Evolutionary conservation across 2,329 filamentous ascomycete genomes (phyloP), one percentile per base, ranked within the genome.

Genomic region (Tolypocladium nubicola): DNA sequence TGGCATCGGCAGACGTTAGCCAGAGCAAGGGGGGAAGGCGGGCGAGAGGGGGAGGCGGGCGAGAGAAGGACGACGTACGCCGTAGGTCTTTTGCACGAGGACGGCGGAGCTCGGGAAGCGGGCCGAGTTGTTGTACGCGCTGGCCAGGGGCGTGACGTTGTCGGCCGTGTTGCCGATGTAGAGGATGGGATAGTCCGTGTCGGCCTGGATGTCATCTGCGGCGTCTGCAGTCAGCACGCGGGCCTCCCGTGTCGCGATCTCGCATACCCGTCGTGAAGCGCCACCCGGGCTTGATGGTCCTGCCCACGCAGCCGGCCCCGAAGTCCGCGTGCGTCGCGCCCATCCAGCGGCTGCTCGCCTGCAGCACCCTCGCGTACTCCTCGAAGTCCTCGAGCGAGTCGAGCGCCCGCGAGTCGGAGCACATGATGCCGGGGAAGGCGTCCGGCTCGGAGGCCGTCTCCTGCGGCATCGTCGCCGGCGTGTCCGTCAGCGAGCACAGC

Each of bases 11-110:
- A 43, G 7, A 8, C 30, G 16, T 33, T 9, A 35, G 40, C 45
- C 8, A 30, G 30, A 16, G 35, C 4, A 39, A 14, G 30, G 19
- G 2, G 33, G 6, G 4, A 5, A 11, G 23, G 19, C n/a, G n/a
- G n/a, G n/a, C n/a, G n/a, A 6, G 43, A 19, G 39, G 37, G 10
- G 45, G 16, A n/a, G 43, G 19, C 23, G 21, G 23, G 3, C 7
- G 10, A 13, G 9, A 11, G 8, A 3, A 6, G 16, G 21, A 2
- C 10, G 11, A 67, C 75, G 67, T 70, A 79, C 78, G 5, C 79
- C 79, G 45, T 77, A 81, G 1, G 75, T 75, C 50, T 80, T 76
- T 61, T 80, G 77, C 14, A 75, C 70, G 33, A 82, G 64, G 7
- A 82, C 67, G 0, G 73, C 70, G 0, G 77, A 79, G 16, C 71